phyloP scores from a whole-genome alignment of 2,329 filamentous ascomycete genomes.

The Cytospora piceicola region DNA sequence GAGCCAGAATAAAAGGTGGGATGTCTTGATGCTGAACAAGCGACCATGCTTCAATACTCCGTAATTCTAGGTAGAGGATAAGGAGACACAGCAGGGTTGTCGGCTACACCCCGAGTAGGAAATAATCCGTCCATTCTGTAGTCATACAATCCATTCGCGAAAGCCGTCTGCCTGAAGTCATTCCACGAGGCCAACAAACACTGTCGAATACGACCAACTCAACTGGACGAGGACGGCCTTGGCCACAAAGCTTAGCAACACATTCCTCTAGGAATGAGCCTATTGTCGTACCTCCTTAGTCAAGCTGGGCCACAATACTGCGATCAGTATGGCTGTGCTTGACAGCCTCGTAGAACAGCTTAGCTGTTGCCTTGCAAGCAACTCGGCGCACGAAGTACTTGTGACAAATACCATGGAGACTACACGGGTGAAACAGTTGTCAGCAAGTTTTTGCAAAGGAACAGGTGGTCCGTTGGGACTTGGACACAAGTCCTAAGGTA shows the following conservation, averaged over 20 bases:
- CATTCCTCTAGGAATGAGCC: background rate
- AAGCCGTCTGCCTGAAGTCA: too few relatives aligned
- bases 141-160: background rate
- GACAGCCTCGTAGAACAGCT: background rate
- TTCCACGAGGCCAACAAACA: too few relatives aligned
- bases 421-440: background rate
- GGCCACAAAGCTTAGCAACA: background rate
- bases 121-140: background rate
- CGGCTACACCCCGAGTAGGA: background rate
- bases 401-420: background rate
- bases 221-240: too few relatives aligned
- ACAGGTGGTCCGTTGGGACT: too few relatives aligned
- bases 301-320: background rate
- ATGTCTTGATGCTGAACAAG: too few relatives aligned
- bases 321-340: background rate
- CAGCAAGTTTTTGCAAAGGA: background rate
- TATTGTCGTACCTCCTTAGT: background rate
- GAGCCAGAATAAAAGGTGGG: too few relatives aligned
- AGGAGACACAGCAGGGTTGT: background rate
- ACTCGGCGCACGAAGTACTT: background rate
- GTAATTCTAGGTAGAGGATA: background rate
- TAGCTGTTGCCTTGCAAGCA: background rate
- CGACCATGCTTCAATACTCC: background rate
- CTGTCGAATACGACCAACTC: too few relatives aligned
- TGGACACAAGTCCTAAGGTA: background rate